Evolutionary conservation across 2,329 filamentous ascomycete genomes (phyloP), one percentile per base, ranked within the genome.

Genomic region (Hypoxylon rubiginosum): DNA sequence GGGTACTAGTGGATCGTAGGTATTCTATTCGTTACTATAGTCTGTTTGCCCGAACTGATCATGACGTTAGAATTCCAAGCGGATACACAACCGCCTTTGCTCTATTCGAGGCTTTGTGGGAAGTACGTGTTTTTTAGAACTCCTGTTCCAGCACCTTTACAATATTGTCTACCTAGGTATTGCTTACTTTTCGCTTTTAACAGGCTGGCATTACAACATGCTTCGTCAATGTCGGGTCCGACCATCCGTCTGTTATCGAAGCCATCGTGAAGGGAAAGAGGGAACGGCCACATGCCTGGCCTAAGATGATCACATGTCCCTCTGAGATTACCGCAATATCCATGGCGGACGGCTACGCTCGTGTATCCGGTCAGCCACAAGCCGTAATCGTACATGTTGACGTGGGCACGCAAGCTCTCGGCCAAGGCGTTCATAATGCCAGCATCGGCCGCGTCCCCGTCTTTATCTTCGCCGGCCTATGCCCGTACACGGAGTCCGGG

Each of bases 381-480:
- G 89, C 86, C 64, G 91, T 93, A 6, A 87, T 93, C 62, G 86
- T 92, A 1, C 90, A 93, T 71, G 90, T 93, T 65, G 91, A 93
- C 71, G 91, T 93, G 8, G 91, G 91, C n/a, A 93, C 91, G 0
- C 90, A 92, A 78, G 91, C 89, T 15, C 84, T 93, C 2, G 90
- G 85, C n/a, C 87, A 90, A 19, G 91, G 90, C 0, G 84, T 93
- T 0, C 91, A 93, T 78, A 93, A 93, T 72, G 91, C 91, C 4
- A 89, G 86, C 1, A 88, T 87, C 69, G 91, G 91, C 2, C 86
- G 91, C 62, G 89, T 87, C 0, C 91, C 91, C 0, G 87, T 93
- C 6, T 80, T 93, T 48, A 91, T 93, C 64, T 92, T 93, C 70
- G 91, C 91, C 1, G 91, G 91, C 2, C 79, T 93, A n/a, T 91